Evolutionary conservation across 805 yeast species (phyloP), one percentile per base, ranked within the genome.

Genomic region (Ascoidea tarda): DNA sequence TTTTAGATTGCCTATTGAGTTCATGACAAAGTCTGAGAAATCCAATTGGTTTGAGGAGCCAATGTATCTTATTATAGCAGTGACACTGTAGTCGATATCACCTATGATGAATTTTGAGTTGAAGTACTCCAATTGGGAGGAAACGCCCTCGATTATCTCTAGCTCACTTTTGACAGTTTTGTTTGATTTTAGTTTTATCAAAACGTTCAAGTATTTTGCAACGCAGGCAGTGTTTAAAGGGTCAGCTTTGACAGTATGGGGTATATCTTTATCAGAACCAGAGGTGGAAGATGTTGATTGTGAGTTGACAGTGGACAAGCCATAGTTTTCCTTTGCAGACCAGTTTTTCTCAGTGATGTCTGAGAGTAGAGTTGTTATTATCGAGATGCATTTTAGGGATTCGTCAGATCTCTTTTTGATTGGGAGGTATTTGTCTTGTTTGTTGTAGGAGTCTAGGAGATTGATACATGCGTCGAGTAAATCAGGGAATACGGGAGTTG

Each of bases 311-410:
- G 5, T 16, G 10, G 8, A 8, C n/a, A 21, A 46, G n/a, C 31
- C 31, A 16, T 46, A 5, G 8, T 8, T 33, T 47, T 56, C 58
- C 47, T 56, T 56, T 5, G 49, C 31, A 16, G 51, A 33, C 58
- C 58, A 56, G 32, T 50, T 56, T 2, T 55, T 47, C 47, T 56
- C 58, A 3, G 55, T 52, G 49, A 50, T 54, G 32, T 54, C 58
- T 6, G 54, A 46, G 1, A 52, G 32, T 16, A 56, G 42, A 14
- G 33, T 10, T 14, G 48, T 16, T 16, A 56, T 21, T 5, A 54
- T 28, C 16, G 48, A 52, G 6, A 55, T 52, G 31, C 52, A 52
- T 16, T 55, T 51, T 1, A 53, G 28, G 5, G 56, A 52, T 6
- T 49, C 10, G 21, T 53, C 54, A 10, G 51, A 32, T 32, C 58